Evolutionary conservation across 2,329 filamentous ascomycete species (phyloP), one percentile per base, ranked within the genome.

Genomic region (Colletotrichum sp.): DNA sequence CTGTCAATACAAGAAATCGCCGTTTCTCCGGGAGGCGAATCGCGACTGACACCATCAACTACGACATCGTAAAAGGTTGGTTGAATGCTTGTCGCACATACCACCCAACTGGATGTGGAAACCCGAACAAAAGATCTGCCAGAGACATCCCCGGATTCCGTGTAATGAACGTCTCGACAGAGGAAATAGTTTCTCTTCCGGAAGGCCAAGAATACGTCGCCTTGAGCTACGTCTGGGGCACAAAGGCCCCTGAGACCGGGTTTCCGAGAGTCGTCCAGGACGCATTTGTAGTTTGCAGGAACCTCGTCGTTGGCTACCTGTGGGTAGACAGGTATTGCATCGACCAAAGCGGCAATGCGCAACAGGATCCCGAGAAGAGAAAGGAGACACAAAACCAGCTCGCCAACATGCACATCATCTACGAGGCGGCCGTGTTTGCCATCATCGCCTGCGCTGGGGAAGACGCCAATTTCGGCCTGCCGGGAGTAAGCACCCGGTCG

Each of bases 251-350:
- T 28, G 55, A 59, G 16, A 18, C 55, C 26, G 55, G 55, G 4
- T 16, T 72, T 7, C 61, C 70, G 10, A 26, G n/a, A 28, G 63
- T 67, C n/a, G 61, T 73, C 57, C 18, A 78, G 78, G 57, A 79
- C 75, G 81, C 83, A 12, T 81, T 83, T 9, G 71, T 76, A 3
- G 83, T 84, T 7, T 81, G 82, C 1, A 81, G 78, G 21, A 78
- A 81, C 8, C 78, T 87, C 8, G 84, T 83, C 2, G 76, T 84
- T 13, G 78, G 81, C 6, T 85, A 85, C 70, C 79, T 87, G 9
- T 87, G 85, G 85, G 82, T 86, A 6, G 85, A 86, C 72, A 79
- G 81, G 30, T 79, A 85, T 4, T 87, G 85, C 67, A 83, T 86
- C 57, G 79, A 81, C 43, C 61, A 65, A 21, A 28, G 24, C 10